Evolutionary conservation across 1,284 basidiomycete species (phyloP).

Genomic region (Cutaneotrichosporon sp.): DNA sequence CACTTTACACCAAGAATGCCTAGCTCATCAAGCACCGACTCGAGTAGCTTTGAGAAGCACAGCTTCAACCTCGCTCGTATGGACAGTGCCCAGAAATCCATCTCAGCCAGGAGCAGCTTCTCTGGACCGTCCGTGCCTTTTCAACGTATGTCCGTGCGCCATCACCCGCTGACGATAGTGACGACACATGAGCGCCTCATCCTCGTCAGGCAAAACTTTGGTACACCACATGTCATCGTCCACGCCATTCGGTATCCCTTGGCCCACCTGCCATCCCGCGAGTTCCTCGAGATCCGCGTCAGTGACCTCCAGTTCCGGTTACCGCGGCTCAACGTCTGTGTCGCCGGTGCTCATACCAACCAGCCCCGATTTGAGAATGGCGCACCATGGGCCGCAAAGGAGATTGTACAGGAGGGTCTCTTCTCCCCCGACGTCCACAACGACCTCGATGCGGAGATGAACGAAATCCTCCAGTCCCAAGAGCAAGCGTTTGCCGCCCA

Average conservation of each 20-base stretch:
- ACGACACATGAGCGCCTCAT: conserved; percentile 36
- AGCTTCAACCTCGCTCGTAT: background rate
- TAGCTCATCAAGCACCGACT: background rate
- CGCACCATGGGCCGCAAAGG: conserved; percentile 2
- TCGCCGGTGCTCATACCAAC: conserved; percentile 19
- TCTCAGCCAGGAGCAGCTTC: background rate
- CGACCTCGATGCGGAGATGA: background rate
- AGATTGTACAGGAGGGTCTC: conserved; percentile 5
- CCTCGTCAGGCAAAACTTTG: conserved; percentile 31
- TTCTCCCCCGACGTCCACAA: background rate
- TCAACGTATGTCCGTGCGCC: background rate
- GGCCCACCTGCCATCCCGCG: conserved; percentile 20
- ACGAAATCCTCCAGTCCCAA: background rate
- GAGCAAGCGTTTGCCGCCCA: background rate
- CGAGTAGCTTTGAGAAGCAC: background rate
- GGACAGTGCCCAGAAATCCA: background rate
- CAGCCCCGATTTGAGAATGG: conserved; percentile 15
- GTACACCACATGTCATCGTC: conserved; percentile 28
- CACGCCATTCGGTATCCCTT: conserved; percentile 31
- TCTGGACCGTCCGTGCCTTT: background rate
- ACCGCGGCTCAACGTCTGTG: conserved; percentile 30
- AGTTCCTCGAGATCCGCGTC: conserved; percentile 29
- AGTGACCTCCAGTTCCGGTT: conserved; percentile 34
- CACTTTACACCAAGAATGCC: background rate
- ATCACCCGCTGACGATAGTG: conserved; percentile 19